phyloP scores from a whole-genome alignment of 2,329 filamentous ascomycete species.

The Rhynchosporium secalis region DNA sequence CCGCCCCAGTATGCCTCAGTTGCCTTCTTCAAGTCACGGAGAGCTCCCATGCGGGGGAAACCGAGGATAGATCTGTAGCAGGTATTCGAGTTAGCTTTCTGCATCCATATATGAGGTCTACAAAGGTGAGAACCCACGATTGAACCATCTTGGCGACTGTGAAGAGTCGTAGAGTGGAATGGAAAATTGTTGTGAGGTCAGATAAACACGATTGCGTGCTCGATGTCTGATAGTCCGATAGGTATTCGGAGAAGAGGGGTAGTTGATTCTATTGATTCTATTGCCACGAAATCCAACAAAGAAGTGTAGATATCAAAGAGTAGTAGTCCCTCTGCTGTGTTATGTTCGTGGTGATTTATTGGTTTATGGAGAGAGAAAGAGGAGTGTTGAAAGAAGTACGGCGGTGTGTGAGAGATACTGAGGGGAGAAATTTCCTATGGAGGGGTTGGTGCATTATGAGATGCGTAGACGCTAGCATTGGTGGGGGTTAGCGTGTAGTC shows the following conservation, averaged over 20 bases:
- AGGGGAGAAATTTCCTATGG: constrained; percentile 8
- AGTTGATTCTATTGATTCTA: constrained; percentile 4
- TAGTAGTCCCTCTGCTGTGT: constrained; percentile 17
- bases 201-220: constrained; percentile 29
- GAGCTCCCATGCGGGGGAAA: constrained; percentile 97
- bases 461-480: constrained; percentile 12
- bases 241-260: constrained; percentile 18
- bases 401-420: constrained; percentile 22
- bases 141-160: constrained; percentile 54
- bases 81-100: constrained; percentile 22
- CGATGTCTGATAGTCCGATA: constrained; percentile 19
- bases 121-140: constrained; percentile 48
- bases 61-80: constrained; percentile 69
- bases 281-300: constrained; percentile 13
- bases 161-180: constrained; percentile 16
- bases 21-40: constrained; percentile 99
- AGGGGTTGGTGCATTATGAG: constrained; percentile 19
- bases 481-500: constrained; percentile 8
- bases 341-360: no score
- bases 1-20: constrained; percentile 97
- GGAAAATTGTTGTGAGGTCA: constrained; percentile 22
- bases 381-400: constrained; percentile 20
- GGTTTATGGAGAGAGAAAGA: constrained; percentile 4
- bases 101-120: constrained; percentile 4
- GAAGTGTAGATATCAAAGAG: constrained; percentile 13